A percentile compares a stretch with the other conserved stretches of the same genome.
Evolutionary conservation across 1,284 basidiomycete species (phyloP).

Genomic region (Marasmius fiardii): DNA sequence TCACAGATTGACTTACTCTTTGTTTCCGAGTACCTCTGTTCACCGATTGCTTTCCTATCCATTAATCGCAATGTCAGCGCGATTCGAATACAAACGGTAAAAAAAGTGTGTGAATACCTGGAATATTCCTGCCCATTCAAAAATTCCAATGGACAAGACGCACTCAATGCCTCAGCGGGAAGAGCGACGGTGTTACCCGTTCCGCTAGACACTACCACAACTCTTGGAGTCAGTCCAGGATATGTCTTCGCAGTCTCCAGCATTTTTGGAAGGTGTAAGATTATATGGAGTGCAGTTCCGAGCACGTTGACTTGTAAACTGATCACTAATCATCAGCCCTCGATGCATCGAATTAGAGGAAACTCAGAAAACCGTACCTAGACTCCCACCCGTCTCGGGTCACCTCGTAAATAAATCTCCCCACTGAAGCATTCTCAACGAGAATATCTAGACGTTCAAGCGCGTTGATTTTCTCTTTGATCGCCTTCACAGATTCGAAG

Average conservation of each 20-base stretch:
- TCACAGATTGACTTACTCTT: conserved; percentile 26
- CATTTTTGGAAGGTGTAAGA: neutral
- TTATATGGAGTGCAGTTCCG: neutral
- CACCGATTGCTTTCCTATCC: too few relatives aligned
- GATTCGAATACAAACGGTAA: too few relatives aligned
- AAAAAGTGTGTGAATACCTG: too few relatives aligned
- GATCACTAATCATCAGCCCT: neutral
- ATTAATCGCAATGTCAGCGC: too few relatives aligned
- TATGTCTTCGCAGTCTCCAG: neutral
- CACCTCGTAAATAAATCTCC: conserved; percentile 15
- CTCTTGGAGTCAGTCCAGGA: neutral
- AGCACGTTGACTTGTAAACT: neutral
- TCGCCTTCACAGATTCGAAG: conserved; percentile 34
- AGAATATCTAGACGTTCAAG: conserved; percentile 35
- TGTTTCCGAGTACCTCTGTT: too few relatives aligned
- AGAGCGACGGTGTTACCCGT: conserved; percentile 27
- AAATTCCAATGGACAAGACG: conserved; percentile 21
- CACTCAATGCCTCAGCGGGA: conserved; percentile 21
- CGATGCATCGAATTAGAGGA: conserved; percentile 2
- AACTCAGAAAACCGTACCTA: conserved; percentile 23
- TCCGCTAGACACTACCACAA: conserved; percentile 26
- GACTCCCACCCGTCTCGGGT: conserved; percentile 36
- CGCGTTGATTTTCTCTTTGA: conserved; percentile 31
- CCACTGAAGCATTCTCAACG: conserved; percentile 34
- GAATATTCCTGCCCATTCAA: conserved; percentile 11